Evolutionary conservation across 139 green algal species (phyloP).

Genomic region (Tetradesmus lagerheimii): DNA sequence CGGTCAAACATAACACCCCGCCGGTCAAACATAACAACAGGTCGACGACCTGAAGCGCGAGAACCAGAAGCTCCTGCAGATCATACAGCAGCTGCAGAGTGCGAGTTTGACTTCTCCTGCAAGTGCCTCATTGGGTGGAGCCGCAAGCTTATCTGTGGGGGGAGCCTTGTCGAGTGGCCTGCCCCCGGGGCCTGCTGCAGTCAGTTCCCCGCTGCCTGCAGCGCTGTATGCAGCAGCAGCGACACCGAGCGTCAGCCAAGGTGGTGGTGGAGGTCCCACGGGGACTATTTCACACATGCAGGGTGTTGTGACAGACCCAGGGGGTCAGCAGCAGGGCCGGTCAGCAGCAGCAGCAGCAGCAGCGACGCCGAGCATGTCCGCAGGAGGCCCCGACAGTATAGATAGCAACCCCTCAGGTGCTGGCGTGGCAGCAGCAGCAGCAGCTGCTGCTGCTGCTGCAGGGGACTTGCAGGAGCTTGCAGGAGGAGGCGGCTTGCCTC

Average conservation of each 20-base stretch:
- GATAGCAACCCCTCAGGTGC: background rate
- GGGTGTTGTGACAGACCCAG: too few relatives aligned
- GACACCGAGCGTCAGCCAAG: background rate
- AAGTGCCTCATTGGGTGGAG: background rate
- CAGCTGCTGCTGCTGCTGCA: background rate
- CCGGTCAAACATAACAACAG: background rate
- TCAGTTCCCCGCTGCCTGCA: background rate
- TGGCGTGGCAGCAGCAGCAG: background rate
- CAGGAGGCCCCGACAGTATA: background rate
- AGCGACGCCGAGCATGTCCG: background rate
- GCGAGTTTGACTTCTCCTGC: background rate
- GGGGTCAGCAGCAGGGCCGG: background rate
- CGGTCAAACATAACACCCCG: background rate
- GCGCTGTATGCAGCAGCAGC: background rate
- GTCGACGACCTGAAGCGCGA: slow-evolving; percentile 26
- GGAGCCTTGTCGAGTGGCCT: too few relatives aligned
- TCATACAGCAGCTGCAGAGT: slow-evolving; percentile 32
- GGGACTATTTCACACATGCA: too few relatives aligned
- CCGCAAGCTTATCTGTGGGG: background rate
- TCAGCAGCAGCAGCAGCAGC: background rate
- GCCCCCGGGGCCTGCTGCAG: too few relatives aligned
- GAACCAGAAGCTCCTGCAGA: slow-evolving; percentile 37
- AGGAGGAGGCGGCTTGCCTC: background rate
- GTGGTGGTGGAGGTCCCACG: too few relatives aligned
- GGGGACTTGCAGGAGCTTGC: background rate